Conservation (phyloP, 73 alveolate species). For the Paramecium sonneborni region DNA sequence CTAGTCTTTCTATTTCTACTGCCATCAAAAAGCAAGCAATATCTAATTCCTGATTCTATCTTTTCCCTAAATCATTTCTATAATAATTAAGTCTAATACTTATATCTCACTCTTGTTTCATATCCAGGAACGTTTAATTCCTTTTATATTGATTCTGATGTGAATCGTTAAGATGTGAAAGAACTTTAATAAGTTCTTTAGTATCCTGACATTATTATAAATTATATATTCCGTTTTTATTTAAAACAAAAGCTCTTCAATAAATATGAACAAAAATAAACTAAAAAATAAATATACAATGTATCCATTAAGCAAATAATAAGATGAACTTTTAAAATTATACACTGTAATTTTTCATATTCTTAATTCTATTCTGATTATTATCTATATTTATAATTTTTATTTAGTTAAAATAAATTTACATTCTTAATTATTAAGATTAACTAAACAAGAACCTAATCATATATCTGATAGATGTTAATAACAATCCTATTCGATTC, state of each 20-base stretch:
- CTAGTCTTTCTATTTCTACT: not conserved
- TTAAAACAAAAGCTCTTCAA: not conserved
- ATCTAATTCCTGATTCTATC: not conserved
- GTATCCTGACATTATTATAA: conserved; percentile 18
- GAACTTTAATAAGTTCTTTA: conserved; percentile 8
- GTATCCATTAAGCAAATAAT: too few species aligned
- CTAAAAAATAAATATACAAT: too few species aligned
- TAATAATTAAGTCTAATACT: not conserved
- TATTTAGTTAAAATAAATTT: too few species aligned
- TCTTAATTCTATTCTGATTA: not conserved
- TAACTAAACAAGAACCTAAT: too few species aligned
- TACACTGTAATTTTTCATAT: not conserved
- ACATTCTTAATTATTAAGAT: too few species aligned
- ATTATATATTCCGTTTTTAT: conserved; percentile 13
- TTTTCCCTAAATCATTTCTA: conserved; percentile 24
- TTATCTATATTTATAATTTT: too few species aligned
- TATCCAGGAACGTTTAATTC: conserved; percentile 35
- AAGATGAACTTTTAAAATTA: too few species aligned
- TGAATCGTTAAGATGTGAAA: not conserved
- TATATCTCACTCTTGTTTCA: conserved; percentile 42
- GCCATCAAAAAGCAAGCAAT: conserved; percentile 48
- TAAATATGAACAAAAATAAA: not conserved
- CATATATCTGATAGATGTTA: too few species aligned
- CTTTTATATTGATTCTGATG: not conserved
- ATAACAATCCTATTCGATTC: too few species aligned